These are phyloP conservation scores for Medicago truncatula DNA, from an alignment of 306 rosid genomes.

Conservation along the genomic window DNA sequence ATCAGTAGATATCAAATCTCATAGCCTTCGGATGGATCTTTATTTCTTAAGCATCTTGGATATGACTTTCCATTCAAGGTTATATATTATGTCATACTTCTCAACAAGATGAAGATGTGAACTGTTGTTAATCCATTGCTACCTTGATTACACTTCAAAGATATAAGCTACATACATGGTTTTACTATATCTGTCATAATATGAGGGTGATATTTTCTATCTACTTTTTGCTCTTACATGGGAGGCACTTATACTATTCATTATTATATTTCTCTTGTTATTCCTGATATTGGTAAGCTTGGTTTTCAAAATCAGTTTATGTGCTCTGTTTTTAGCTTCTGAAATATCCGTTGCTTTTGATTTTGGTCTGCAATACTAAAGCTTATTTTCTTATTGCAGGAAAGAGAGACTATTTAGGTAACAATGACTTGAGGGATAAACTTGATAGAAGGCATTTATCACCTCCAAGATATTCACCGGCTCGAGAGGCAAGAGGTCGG, in stretches of 20 bases:
- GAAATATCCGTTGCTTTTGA: slow-evolving; percentile 30
- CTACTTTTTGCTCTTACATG: slow-evolving; percentile 63
- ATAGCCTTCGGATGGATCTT: slow-evolving; percentile 47
- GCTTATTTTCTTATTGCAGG: slow-evolving; percentile 60
- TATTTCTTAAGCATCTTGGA: slow-evolving; percentile 53
- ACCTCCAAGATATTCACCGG: slow-evolving; percentile 63
- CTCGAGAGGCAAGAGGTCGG: slow-evolving; percentile 69
- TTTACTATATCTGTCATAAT: slow-evolving; percentile 58
- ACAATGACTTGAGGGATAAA: slow-evolving; percentile 81
- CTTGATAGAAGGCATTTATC: slow-evolving; percentile 77
- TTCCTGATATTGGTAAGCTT: slow-evolving; percentile 80
- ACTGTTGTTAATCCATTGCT: slow-evolving; percentile 56
- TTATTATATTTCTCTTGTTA: slow-evolving; percentile 79
- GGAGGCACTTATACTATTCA: slow-evolving; percentile 73
- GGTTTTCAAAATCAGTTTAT: slow-evolving; percentile 46
- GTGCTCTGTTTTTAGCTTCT: slow-evolving; percentile 36
- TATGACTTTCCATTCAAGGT: slow-evolving; percentile 54
- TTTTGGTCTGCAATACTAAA: slow-evolving; percentile 36
- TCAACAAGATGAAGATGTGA: slow-evolving; percentile 59
- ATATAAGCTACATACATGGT: slow-evolving; percentile 59
- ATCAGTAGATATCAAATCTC: slow-evolving; percentile 53
- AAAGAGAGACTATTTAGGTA: slow-evolving; percentile 63
- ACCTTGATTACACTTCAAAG: slow-evolving; percentile 57
- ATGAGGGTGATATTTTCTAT: slow-evolving; percentile 59
- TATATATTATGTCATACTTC: slow-evolving; percentile 52